phyloP scores from a whole-genome alignment of 257 asterid species.

The Penstemon newberryi region DNA sequence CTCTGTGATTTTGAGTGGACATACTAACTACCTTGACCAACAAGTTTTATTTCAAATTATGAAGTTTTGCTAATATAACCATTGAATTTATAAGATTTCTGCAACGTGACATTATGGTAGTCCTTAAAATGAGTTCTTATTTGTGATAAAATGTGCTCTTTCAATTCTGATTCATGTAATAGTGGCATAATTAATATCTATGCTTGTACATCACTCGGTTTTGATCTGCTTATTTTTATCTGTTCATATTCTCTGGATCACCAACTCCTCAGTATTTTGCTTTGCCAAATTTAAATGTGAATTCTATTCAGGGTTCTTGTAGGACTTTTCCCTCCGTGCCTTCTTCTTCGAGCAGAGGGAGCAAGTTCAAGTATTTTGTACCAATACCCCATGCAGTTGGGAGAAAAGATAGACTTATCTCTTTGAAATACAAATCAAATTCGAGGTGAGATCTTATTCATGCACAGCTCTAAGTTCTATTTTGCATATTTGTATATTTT shows the following conservation, averaged over 20 bases:
- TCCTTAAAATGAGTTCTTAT: slow-evolving; percentile 5
- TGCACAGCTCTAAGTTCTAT: slow-evolving; percentile 10
- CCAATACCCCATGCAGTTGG: slow-evolving; percentile 36
- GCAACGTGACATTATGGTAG: not conserved
- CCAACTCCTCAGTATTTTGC: not conserved
- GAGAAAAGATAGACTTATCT: slow-evolving; percentile 36
- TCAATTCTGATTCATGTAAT: not conserved
- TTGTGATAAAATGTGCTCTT: not conserved
- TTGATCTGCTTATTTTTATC: slow-evolving; percentile 12
- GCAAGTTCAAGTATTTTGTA: slow-evolving; percentile 31
- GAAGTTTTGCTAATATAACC: slow-evolving; percentile 6
- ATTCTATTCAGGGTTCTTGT: slow-evolving; percentile 42
- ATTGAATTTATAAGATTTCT: slow-evolving; percentile 4
- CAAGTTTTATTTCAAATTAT: not conserved
- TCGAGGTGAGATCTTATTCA: slow-evolving; percentile 41
- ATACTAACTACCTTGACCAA: slow-evolving; percentile 3
- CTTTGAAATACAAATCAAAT: slow-evolving; percentile 42
- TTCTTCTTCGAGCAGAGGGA: slow-evolving; percentile 43
- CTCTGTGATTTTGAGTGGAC: not conserved
- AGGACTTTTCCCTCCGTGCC: slow-evolving; percentile 37
- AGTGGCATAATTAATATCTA: slow-evolving; percentile 1
- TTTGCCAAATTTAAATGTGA: slow-evolving; percentile 1
- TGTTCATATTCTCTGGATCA: slow-evolving; percentile 18
- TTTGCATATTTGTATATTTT: not conserved
- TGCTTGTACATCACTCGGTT: not conserved